These are phyloP conservation scores for Salix exigua DNA, from an alignment of 345 rosid genomes.

Conservation along the genomic window DNA sequence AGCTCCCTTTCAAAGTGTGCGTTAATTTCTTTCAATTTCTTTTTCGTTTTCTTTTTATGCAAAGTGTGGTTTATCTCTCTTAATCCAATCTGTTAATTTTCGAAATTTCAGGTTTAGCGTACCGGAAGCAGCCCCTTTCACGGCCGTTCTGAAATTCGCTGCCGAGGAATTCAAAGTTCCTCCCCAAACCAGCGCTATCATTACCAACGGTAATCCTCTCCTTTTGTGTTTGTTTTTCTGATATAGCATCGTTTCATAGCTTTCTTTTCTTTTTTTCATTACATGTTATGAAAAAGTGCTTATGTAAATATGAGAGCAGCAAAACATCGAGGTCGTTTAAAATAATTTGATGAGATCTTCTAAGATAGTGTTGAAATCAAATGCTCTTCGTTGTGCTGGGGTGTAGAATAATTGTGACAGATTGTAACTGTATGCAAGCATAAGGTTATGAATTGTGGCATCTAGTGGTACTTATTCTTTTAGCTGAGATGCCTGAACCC, in stretches of 20 bases:
- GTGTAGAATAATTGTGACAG: not conserved
- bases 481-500: not conserved
- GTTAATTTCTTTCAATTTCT: constrained; percentile 1
- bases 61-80: not conserved
- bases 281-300: not conserved
- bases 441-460: not conserved
- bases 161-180: constrained; percentile 99
- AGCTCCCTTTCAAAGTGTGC: constrained; percentile 97
- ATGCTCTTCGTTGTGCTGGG: not conserved
- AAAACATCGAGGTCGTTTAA: not conserved
- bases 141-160: constrained; percentile 88
- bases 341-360: not conserved
- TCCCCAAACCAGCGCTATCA: constrained; percentile 98
- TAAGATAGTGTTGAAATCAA: not conserved
- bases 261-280: not conserved
- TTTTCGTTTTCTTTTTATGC: not conserved
- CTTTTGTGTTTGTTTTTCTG: not conserved
- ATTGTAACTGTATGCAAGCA: not conserved
- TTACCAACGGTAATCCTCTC: constrained; percentile 68
- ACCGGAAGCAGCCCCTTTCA: constrained; percentile 96
- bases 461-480: not conserved
- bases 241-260: not conserved
- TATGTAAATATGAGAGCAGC: not conserved
- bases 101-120: constrained; percentile 71
- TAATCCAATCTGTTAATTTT: not conserved